Evolutionary conservation across 495 filamentous ascomycete species (phyloP).

Genomic region (Penicillium egyptiacum): DNA sequence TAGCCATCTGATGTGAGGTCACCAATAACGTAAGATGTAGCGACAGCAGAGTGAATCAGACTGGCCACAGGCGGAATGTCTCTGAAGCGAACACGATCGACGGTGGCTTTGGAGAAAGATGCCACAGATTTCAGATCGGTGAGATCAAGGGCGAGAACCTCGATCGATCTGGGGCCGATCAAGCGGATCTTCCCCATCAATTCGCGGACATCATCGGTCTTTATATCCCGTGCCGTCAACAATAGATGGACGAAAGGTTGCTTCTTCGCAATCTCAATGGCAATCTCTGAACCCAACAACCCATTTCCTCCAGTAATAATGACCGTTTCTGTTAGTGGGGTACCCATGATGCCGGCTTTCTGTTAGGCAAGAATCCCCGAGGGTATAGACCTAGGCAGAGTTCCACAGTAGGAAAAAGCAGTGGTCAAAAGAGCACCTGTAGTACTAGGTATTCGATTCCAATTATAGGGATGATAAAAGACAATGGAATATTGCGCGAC

Average conservation of each 20-base stretch:
- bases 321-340: conserved; percentile 41
- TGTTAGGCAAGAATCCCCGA: neutral
- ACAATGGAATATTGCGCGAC: conserved; percentile 9
- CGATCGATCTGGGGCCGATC: conserved; percentile 43
- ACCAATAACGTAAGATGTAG: conserved; percentile 38
- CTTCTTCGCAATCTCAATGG: conserved; percentile 40
- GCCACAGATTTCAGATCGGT: conserved; percentile 37
- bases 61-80: conserved; percentile 41
- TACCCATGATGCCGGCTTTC: conserved; percentile 29
- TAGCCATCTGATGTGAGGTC: conserved; percentile 39
- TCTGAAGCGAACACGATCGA: conserved; percentile 37
- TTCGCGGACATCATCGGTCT: conserved; percentile 31
- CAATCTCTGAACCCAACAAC: conserved; percentile 40
- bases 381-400: neutral
- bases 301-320: conserved; percentile 47
- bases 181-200: conserved; percentile 34
- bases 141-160: conserved; percentile 37
- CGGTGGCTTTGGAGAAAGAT: conserved; percentile 35
- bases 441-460: neutral
- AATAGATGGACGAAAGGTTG: conserved; percentile 42
- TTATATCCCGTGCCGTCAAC: conserved; percentile 37
- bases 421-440: neutral
- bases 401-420: neutral
- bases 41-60: conserved; percentile 43
- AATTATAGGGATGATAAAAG: conserved; percentile 3